Evolutionary conservation across 2,329 filamentous ascomycete genomes (phyloP).

Genomic region (Plenodomus tracheiphilus): DNA sequence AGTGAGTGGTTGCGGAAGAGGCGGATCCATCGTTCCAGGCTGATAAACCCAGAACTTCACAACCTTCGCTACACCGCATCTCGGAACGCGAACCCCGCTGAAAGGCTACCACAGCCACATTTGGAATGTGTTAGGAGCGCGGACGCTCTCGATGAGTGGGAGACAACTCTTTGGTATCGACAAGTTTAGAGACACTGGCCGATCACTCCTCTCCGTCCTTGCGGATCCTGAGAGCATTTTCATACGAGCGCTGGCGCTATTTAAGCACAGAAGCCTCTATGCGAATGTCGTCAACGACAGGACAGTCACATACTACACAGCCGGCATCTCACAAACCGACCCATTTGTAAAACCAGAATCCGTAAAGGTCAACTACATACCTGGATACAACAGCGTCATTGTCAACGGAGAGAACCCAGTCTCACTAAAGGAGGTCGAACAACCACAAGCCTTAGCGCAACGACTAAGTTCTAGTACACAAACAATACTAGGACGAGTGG

Average conservation of each 20-base stretch:
- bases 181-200: conserved; percentile 78
- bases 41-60: conserved; percentile 73
- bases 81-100: conserved; percentile 58
- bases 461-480: conserved; percentile 40
- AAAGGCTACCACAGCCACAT: conserved; percentile 49
- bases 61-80: conserved; percentile 80
- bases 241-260: conserved; percentile 74
- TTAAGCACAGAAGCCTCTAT: conserved; percentile 78
- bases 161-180: conserved; percentile 88
- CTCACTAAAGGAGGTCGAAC: conserved; percentile 48
- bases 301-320: conserved; percentile 81
- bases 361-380: conserved; percentile 72
- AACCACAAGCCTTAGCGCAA: conserved; percentile 40
- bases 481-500: conserved; percentile 57
- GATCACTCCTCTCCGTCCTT: conserved; percentile 77
- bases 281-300: conserved; percentile 86
- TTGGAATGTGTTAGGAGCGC: conserved; percentile 79
- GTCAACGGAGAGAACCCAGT: conserved; percentile 70
- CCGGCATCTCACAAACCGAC: conserved; percentile 74
- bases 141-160: conserved; percentile 80
- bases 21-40: neutral
- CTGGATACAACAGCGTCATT: conserved; percentile 74
- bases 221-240: conserved; percentile 86
- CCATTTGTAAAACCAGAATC: conserved; percentile 71
- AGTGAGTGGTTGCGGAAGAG: conserved; percentile 55